Conservation (phyloP, 805 yeast species). For the Trichomonascus vanleenenianus region DNA sequence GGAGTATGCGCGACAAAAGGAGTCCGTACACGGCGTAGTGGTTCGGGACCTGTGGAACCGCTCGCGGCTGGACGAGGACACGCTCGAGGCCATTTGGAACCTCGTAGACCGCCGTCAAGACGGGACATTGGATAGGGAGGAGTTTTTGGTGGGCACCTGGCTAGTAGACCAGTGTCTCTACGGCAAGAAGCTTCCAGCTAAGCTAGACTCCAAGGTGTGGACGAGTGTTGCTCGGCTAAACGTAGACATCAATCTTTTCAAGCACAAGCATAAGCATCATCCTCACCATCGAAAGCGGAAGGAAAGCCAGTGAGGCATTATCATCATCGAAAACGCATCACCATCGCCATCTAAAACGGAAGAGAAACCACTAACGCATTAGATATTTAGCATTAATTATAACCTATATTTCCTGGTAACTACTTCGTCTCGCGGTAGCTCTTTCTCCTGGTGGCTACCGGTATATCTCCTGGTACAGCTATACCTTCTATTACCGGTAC, state of each 20-base stretch:
- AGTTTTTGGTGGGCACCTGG: slow-evolving; percentile 97
- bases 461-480: too few relatives aligned
- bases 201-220: slow-evolving; percentile 69
- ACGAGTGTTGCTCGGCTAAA: slow-evolving; percentile 50
- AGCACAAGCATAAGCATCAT: slow-evolving; percentile 13
- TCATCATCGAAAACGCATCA: too few relatives aligned
- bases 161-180: slow-evolving; percentile 90
- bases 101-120: slow-evolving; percentile 49
- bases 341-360: not conserved
- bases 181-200: slow-evolving; percentile 80
- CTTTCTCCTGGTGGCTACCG: too few relatives aligned
- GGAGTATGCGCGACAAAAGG: slow-evolving; percentile 19
- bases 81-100: slow-evolving; percentile 57
- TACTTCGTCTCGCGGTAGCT: too few relatives aligned
- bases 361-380: too few relatives aligned
- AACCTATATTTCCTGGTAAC: too few relatives aligned
- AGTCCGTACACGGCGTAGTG: slow-evolving; percentile 47
- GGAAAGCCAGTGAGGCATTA: too few relatives aligned
- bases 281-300: not conserved
- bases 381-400: too few relatives aligned
- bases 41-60: slow-evolving; percentile 78
- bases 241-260: slow-evolving; percentile 29
- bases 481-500: too few relatives aligned
- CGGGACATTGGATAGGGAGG: slow-evolving; percentile 70
- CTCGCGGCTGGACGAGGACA: slow-evolving; percentile 59